Conservation (phyloP, 106 monocot genomes). For the Phalaenopsis equestris region DNA sequence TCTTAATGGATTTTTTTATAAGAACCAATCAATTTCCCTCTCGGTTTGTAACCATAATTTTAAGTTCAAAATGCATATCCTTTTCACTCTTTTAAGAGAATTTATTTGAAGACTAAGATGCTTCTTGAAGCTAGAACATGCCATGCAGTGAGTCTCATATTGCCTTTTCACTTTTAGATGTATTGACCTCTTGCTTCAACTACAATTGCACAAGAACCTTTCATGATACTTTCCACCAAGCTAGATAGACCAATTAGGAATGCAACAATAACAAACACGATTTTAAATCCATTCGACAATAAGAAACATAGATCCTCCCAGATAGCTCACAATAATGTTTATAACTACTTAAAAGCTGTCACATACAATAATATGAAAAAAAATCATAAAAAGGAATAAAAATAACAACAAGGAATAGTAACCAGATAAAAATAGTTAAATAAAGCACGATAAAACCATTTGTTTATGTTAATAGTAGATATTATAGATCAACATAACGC, state of each 20-base stretch:
- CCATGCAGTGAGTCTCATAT: neutral
- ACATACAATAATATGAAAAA: neutral
- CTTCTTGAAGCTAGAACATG: neutral
- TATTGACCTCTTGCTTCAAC: neutral
- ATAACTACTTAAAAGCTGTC: neutral
- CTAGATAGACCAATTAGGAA: neutral
- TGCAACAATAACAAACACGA: neutral
- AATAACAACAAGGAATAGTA: neutral
- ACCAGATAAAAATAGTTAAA: neutral
- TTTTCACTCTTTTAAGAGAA: neutral
- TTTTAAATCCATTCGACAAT: neutral
- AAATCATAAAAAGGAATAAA: neutral
- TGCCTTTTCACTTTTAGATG: neutral
- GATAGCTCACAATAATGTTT: neutral
- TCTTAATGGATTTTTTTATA: neutral
- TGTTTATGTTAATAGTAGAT: neutral
- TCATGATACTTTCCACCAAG: neutral
- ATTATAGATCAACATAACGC: neutral
- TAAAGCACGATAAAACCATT: neutral
- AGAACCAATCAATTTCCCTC: neutral
- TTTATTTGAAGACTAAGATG: neutral
- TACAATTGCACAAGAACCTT: neutral
- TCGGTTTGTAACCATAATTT: too few relatives aligned
- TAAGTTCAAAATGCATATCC: neutral
- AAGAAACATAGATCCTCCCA: neutral